These are phyloP conservation scores for Wickerhamomyces sp. DNA, from an alignment of 1,139 yeast species.

Conservation along the genomic window DNA sequence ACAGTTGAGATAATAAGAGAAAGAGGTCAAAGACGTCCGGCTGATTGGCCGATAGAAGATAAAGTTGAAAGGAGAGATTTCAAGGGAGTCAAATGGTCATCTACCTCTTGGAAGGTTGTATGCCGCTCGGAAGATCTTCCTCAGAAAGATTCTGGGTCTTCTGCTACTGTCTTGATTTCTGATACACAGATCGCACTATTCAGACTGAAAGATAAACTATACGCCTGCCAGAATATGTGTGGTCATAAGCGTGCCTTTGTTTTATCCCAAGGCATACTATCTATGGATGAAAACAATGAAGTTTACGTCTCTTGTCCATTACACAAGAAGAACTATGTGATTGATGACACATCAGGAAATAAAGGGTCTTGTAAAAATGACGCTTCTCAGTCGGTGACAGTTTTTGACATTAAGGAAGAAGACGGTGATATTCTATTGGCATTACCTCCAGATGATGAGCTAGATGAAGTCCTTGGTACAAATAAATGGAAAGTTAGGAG, in stretches of 20 bases:
- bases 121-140: slow-evolving; percentile 26
- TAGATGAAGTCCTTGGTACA: slow-evolving; percentile 30
- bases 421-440: slow-evolving; percentile 25
- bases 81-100: slow-evolving; percentile 28
- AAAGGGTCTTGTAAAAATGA: slow-evolving; percentile 30
- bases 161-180: slow-evolving; percentile 28
- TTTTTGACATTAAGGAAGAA: slow-evolving; percentile 29
- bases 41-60: slow-evolving; percentile 30
- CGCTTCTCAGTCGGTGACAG: slow-evolving; percentile 27
- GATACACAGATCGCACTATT: slow-evolving; percentile 33
- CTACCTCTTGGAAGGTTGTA: slow-evolving; percentile 26
- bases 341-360: slow-evolving; percentile 21
- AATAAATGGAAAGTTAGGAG: slow-evolving; percentile 28
- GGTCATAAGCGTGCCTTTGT: slow-evolving; percentile 32
- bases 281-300: slow-evolving; percentile 26
- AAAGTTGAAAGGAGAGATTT: slow-evolving; percentile 22
- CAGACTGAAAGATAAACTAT: slow-evolving; percentile 26
- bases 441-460: slow-evolving; percentile 28
- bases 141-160: slow-evolving; percentile 27
- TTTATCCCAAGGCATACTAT: slow-evolving; percentile 29
- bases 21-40: slow-evolving; percentile 33
- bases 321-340: slow-evolving; percentile 29
- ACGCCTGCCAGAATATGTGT: slow-evolving; percentile 34
- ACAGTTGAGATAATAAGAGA: slow-evolving; percentile 29
- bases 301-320: slow-evolving; percentile 32